Conservation (phyloP, 148 eudicot genomes). For the Rhododendron henanense region DNA sequence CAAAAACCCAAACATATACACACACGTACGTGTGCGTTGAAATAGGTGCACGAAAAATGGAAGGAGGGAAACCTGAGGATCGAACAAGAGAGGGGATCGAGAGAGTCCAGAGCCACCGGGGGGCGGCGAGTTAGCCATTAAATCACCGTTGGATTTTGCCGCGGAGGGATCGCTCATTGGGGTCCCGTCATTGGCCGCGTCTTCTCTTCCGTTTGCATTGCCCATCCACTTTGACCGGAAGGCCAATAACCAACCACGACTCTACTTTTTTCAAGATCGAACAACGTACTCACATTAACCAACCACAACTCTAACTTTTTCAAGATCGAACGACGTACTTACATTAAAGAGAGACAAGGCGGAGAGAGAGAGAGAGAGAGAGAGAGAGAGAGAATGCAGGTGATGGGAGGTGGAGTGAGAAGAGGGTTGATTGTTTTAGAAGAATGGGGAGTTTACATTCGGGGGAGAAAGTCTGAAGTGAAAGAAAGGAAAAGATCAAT, state of each 20-base stretch:
- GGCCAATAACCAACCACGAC: not conserved
- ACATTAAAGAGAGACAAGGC: not conserved
- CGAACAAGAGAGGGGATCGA: conserved; percentile 49
- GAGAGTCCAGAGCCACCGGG: conserved; percentile 44
- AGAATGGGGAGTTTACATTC: no score
- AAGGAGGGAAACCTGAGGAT: conserved; percentile 51
- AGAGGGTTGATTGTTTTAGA: not conserved
- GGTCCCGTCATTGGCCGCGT: conserved; percentile 24
- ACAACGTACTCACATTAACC: not conserved
- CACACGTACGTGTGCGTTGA: not conserved
- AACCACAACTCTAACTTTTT: not conserved
- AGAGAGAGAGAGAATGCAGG: not conserved
- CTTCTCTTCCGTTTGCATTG: conserved; percentile 57
- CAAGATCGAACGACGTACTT: not conserved
- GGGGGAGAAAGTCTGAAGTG: not conserved
- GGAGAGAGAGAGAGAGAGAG: not conserved
- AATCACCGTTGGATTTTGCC: conserved; percentile 22
- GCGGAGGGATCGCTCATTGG: not conserved
- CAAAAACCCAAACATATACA: not conserved
- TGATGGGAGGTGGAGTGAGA: not conserved
- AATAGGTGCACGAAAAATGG: not conserved
- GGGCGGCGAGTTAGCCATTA: conserved; percentile 47
- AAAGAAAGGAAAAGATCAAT: not conserved
- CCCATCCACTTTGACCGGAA: conserved; percentile 35
- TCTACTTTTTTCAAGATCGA: not conserved